Percentiles rank a stretch among this genome's conserved stretches.
These are phyloP conservation scores for Arachnomyces sp. DNA, from an alignment of 2,329 filamentous ascomycete genomes.

Conservation along the genomic window DNA sequence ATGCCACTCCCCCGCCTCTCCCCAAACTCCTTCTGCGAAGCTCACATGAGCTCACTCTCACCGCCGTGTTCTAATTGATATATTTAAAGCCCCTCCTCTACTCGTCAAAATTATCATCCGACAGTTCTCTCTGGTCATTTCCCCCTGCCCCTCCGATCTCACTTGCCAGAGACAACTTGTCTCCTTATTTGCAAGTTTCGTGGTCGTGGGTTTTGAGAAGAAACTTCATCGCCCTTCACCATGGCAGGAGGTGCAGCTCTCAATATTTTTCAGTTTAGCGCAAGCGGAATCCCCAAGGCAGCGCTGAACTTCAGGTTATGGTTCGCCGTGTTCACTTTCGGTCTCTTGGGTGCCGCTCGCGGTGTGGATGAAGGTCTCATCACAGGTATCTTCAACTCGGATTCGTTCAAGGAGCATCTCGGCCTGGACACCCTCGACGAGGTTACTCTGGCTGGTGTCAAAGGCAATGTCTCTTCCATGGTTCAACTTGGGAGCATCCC, in stretches of 20 bases:
- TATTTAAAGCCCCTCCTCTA: no score
- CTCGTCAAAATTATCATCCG: no score
- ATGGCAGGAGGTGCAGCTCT: constrained; percentile 39
- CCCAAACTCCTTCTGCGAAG: no score
- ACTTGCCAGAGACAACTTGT: no score
- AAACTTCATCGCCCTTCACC: constrained; percentile 6
- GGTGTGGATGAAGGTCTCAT: constrained; percentile 77
- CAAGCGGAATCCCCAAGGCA: constrained; percentile 59
- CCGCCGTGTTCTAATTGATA: no score
- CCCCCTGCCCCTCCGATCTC: no score
- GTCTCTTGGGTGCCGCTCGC: constrained; percentile 66
- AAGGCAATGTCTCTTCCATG: constrained; percentile 72
- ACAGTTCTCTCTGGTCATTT: no score
- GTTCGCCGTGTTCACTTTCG: constrained; percentile 67
- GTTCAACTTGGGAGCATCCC: constrained; percentile 69
- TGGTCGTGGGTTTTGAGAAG: no score
- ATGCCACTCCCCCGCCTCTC: no score
- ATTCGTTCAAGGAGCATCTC: constrained; percentile 54
- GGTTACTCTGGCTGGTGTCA: constrained; percentile 55
- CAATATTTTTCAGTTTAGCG: constrained; percentile 51
- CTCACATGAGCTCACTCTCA: no score
- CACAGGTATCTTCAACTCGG: constrained; percentile 60
- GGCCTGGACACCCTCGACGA: constrained; percentile 46
- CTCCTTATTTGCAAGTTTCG: no score
- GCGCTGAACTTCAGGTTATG: constrained; percentile 71